Evolutionary conservation across 805 yeast genomes (phyloP).

Genomic region (Metschnikowia aberdeeniae): DNA sequence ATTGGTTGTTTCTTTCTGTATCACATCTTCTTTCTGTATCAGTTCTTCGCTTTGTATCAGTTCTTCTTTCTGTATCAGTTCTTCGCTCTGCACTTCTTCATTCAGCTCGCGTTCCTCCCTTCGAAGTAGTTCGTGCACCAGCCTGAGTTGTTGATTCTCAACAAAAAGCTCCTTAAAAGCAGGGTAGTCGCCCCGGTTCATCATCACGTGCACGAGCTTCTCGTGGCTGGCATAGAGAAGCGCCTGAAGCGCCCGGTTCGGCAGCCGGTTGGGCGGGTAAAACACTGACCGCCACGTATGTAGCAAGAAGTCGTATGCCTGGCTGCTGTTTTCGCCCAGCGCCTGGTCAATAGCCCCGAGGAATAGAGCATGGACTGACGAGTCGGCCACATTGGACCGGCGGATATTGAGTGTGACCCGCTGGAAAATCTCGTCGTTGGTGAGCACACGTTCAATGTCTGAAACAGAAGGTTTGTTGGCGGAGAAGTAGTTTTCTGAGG

Average conservation of each 20-base stretch:
- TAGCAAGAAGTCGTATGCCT: slow-evolving; percentile 18
- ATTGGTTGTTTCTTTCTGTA: too few species aligned
- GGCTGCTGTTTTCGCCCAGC: slow-evolving; percentile 16
- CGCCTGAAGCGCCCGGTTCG: not conserved
- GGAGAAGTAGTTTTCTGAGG: not conserved
- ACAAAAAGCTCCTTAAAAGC: slow-evolving; percentile 16
- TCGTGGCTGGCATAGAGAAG: slow-evolving; percentile 19
- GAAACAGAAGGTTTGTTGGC: not conserved
- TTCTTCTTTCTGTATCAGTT: too few species aligned
- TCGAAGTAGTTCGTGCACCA: too few species aligned
- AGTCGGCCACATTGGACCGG: slow-evolving; percentile 7
- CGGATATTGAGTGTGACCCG: slow-evolving; percentile 5
- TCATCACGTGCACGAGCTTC: slow-evolving; percentile 23
- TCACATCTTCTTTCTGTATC: too few species aligned
- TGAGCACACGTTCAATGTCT: slow-evolving; percentile 15
- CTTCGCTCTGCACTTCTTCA: too few species aligned
- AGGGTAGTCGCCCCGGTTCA: slow-evolving; percentile 24
- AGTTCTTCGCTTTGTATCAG: too few species aligned
- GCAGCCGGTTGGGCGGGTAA: not conserved
- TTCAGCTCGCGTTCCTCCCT: too few species aligned
- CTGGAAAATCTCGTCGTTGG: slow-evolving; percentile 1
- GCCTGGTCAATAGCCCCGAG: slow-evolving; percentile 22
- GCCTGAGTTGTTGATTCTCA: too few species aligned
- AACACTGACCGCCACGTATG: slow-evolving; percentile 25
- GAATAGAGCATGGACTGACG: slow-evolving; percentile 18